Conservation (phyloP, 352 stramenopile genomes). For the Globisporangium takayamanum region DNA sequence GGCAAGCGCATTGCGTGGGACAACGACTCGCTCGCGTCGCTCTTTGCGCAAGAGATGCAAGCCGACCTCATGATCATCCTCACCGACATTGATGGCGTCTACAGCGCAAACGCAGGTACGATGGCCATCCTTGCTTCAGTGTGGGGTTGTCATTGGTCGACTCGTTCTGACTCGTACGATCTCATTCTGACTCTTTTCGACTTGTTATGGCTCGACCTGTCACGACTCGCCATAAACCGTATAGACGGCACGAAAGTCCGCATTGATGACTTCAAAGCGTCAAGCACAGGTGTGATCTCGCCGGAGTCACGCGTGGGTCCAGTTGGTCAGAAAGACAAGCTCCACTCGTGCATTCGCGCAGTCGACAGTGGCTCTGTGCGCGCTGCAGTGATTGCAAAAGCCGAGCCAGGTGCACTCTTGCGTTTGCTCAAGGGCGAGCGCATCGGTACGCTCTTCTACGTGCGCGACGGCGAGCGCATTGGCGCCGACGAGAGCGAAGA, state of each 20-base stretch:
- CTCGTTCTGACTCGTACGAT: too few relatives aligned
- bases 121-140: not conserved
- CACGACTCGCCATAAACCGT: not conserved
- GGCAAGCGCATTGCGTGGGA: conserved; percentile 71
- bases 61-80: conserved; percentile 76
- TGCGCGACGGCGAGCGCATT: conserved; percentile 34
- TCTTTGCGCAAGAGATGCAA: conserved; percentile 66
- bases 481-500: conserved; percentile 36
- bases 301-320: conserved; percentile 50
- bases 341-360: conserved; percentile 71
- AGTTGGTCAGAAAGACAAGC: conserved; percentile 75
- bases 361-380: conserved; percentile 61
- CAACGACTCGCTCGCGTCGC: conserved; percentile 77
- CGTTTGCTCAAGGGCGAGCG: conserved; percentile 59
- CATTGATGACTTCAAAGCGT: conserved; percentile 42
- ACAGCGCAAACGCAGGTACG: conserved; percentile 19
- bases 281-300: conserved; percentile 35
- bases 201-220: not conserved
- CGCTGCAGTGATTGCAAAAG: conserved; percentile 61
- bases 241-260: conserved; percentile 27
- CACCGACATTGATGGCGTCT: conserved; percentile 70
- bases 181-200: not conserved
- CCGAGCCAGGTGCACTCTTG: conserved; percentile 49
- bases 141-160: not conserved
- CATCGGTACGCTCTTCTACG: conserved; percentile 63